phyloP scores from a whole-genome alignment of 176 grass and related monocot genomes.

The Triticum dicoccoides region DNA sequence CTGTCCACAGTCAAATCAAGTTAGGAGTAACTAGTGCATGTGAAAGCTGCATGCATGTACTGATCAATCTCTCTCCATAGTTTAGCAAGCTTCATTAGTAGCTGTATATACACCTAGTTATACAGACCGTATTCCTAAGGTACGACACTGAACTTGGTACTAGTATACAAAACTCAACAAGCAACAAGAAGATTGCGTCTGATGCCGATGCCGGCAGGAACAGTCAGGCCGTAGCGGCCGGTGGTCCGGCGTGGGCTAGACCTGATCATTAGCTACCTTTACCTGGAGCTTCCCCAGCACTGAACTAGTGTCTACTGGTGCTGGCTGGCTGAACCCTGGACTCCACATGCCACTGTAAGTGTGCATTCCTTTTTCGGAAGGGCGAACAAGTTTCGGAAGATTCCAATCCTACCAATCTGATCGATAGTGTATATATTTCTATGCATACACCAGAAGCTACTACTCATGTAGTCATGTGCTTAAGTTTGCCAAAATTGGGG shows the following conservation, averaged over 20 bases:
- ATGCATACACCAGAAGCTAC: neutral
- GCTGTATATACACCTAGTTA: neutral
- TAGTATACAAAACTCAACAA: neutral
- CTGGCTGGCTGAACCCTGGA: constrained; percentile 13
- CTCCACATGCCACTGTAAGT: constrained; percentile 1
- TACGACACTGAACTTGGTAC: neutral
- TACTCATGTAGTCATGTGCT: neutral
- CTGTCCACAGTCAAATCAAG: neutral
- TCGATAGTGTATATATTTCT: too few species aligned
- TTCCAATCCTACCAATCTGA: constrained; percentile 5
- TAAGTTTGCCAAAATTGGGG: neutral
- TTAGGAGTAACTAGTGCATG: constrained; percentile 1
- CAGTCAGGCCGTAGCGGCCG: constrained; percentile 34
- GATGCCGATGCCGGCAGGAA: constrained; percentile 11
- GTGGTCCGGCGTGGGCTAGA: constrained; percentile 55
- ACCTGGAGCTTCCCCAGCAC: constrained; percentile 22
- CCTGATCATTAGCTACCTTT: constrained; percentile 50
- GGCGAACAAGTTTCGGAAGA: neutral
- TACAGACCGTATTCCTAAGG: neutral
- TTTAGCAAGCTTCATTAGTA: neutral
- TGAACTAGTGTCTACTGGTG: constrained; percentile 3
- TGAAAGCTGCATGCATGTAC: neutral
- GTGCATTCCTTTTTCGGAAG: neutral
- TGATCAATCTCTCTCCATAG: neutral
- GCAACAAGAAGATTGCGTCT: constrained; percentile 10